Conservation (phyloP, 768 basidiomycete genomes). For the Leucocoprinus birnbaumii region DNA sequence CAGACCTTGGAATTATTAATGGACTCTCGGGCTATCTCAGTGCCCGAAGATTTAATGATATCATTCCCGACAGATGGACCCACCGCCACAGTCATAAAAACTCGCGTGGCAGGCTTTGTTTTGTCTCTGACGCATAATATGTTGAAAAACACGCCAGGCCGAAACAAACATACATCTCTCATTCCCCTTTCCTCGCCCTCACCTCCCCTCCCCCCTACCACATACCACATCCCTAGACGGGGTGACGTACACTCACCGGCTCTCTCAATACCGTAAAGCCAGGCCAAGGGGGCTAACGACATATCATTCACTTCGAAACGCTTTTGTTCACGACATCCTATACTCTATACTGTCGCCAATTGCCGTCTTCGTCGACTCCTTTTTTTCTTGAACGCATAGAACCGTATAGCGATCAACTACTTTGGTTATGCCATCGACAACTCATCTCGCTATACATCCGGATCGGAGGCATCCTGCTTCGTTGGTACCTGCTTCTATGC, state of each 20-base stretch:
- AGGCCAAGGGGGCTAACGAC: neutral
- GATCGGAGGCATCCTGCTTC: conserved; percentile 69
- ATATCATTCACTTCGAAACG: too few species aligned
- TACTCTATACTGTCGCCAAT: too few species aligned
- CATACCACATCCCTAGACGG: conserved; percentile 40
- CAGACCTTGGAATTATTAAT: too few species aligned
- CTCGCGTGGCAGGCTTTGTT: conserved; percentile 13
- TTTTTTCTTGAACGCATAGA: too few species aligned
- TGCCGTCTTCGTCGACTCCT: too few species aligned
- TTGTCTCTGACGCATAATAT: conserved; percentile 11
- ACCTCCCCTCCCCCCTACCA: conserved; percentile 21
- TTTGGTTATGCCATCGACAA: conserved; percentile 4
- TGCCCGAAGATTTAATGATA: neutral
- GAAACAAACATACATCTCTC: conserved; percentile 8
- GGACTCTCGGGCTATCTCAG: too few species aligned
- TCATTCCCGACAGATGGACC: neutral
- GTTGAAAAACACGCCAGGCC: conserved; percentile 13
- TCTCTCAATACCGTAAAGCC: conserved; percentile 4
- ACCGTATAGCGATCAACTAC: too few species aligned
- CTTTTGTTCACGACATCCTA: too few species aligned
- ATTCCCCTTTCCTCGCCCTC: conserved; percentile 10
- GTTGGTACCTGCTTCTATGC: conserved; percentile 69
- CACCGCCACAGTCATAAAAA: neutral
- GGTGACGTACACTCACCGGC: conserved; percentile 25
- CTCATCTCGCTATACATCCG: neutral